Evolutionary conservation across 1,284 basidiomycete genomes (phyloP), one percentile per base, ranked within the genome.

Genomic region (Apiotrichum domesticum): DNA sequence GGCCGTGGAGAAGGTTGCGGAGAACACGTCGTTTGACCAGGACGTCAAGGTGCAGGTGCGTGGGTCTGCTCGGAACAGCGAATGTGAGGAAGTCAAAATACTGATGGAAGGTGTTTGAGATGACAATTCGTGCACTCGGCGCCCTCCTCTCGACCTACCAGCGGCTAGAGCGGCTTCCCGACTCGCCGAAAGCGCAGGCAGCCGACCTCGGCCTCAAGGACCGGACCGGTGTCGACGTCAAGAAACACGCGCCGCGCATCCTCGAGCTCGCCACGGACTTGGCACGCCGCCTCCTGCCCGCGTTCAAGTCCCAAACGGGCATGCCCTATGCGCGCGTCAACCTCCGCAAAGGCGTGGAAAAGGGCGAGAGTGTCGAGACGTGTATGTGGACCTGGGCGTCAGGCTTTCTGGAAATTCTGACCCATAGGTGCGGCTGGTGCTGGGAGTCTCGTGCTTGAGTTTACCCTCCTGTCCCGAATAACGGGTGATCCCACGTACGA

Each of bases 401-500:
- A 91, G 47, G 81, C 84, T 21, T 21, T 21, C 21, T 21, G 21
- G 21, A 21, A 21, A 21, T 21, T 21, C 21, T 21, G 21, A 39
- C 37, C 37, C 7, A 39, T 39, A 39, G 90, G 89, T 73, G 86
- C 89, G 41, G 91, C 93, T 46, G 93, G 91, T 42, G 94, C 92
- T 29, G 91, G 91, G 5, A 92, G 90, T 46, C 78, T 97, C 48
- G 85, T 96, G 46, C 79, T 97, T 32, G 93, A 97, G 73, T 96
- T 96, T 71, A 88, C 86, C n/a, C 87, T 89, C 6, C 78, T 97
- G 21, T 90, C 88, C 65, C 84, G 92, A 34, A 80, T 97, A 39
- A 93, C 91, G 14, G 88, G 88, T 8, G 90, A 95, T 67, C 81
- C 85, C 37, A 82, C 85, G 13, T 97, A 90, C 68, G 93, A 97